phyloP scores from a whole-genome alignment of 2,329 filamentous ascomycete genomes.

The Ceratocystis albifundus region DNA sequence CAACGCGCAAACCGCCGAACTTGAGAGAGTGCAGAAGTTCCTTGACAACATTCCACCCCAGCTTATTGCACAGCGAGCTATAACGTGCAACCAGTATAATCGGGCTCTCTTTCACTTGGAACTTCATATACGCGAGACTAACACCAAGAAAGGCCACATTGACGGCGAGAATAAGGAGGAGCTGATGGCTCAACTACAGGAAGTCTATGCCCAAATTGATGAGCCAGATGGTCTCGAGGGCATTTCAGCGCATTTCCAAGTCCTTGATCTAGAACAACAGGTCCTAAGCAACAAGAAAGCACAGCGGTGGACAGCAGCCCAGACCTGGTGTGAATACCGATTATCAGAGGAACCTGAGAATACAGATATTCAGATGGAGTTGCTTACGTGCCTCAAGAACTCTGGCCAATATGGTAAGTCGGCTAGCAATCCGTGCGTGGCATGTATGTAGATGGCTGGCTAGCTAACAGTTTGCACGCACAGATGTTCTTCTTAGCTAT shows the following conservation, averaged over 20 bases:
- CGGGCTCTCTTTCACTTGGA: conserved; percentile 91
- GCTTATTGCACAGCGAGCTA: conserved; percentile 64
- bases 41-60: conserved; percentile 59
- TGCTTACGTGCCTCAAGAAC: conserved; percentile 80
- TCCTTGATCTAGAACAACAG: conserved; percentile 86
- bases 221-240: conserved; percentile 95
- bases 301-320: conserved; percentile 84
- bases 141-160: conserved; percentile 23
- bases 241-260: conserved; percentile 74
- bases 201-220: conserved; percentile 94
- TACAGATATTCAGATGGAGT: conserved; percentile 64
- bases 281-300: conserved; percentile 86
- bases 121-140: conserved; percentile 56
- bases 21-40: conserved; percentile 39
- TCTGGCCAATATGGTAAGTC: conserved; percentile 80
- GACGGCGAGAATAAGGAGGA: conserved; percentile 36
- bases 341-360: conserved; percentile 69
- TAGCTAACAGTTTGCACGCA: conserved; percentile 25
- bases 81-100: conserved; percentile 90
- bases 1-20: conserved; percentile 36
- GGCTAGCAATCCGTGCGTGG: neutral
- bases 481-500: conserved; percentile 76
- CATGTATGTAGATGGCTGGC: neutral
- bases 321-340: conserved; percentile 94
- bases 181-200: conserved; percentile 67